phyloP scores from a whole-genome alignment of 306 rosid species.

The Canavalia gladiata region DNA sequence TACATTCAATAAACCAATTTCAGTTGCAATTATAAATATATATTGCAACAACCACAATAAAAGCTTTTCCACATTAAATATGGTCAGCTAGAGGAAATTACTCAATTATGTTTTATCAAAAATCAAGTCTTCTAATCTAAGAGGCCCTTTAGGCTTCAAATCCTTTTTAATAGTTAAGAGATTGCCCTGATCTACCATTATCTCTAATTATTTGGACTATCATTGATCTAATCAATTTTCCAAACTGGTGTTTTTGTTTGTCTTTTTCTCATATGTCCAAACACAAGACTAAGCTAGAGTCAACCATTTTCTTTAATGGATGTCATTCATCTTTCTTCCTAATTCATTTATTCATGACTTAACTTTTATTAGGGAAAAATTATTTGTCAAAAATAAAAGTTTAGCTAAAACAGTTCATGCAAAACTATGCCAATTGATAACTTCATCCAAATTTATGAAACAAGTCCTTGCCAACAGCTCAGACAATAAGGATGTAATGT shows the following conservation, averaged over 20 bases:
- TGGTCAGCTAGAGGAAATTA: background rate
- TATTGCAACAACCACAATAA: background rate
- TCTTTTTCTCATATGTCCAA: no score
- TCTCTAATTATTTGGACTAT: no score
- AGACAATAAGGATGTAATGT: background rate
- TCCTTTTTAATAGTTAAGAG: no score
- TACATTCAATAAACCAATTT: background rate
- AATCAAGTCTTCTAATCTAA: background rate
- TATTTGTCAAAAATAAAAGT: no score
- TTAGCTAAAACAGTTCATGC: background rate
- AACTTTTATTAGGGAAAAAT: no score
- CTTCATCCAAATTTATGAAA: background rate
- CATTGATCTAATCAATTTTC: no score
- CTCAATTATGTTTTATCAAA: background rate
- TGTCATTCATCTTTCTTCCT: background rate
- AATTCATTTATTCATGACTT: background rate
- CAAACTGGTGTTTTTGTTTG: no score
- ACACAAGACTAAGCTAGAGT: no score
- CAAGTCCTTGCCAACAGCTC: background rate
- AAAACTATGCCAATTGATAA: background rate
- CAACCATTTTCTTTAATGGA: background rate
- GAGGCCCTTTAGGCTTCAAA: background rate
- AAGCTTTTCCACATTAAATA: background rate
- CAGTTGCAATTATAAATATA: background rate
- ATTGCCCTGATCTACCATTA: no score